A percentile compares a stretch with the other conserved stretches of the same genome.
phyloP scores from a whole-genome alignment of 2,329 filamentous ascomycete genomes.

The Beauveria bassiana region DNA sequence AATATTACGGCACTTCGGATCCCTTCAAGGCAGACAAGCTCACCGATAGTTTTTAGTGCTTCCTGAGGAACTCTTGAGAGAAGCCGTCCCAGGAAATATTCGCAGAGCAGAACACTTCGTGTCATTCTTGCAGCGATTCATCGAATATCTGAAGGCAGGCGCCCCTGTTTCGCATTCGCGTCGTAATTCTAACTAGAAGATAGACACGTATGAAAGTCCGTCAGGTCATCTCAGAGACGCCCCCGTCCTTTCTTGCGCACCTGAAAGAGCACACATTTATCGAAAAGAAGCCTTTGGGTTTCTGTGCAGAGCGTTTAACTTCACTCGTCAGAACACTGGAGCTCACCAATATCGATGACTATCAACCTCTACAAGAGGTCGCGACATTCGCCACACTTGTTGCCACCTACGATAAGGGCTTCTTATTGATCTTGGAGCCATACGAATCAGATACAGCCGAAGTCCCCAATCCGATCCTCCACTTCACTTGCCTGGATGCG shows the following conservation, averaged over 20 bases:
- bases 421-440: conserved; percentile 91
- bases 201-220: conserved; percentile 95
- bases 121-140: conserved; percentile 88
- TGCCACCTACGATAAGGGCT: conserved; percentile 94
- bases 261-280: conserved; percentile 95
- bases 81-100: conserved; percentile 95
- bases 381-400: conserved; percentile 95
- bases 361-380: conserved; percentile 92
- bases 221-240: conserved; percentile 95
- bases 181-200: neutral
- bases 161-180: too few relatives aligned
- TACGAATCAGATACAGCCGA: conserved; percentile 94
- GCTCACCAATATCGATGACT: conserved; percentile 96
- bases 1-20: conserved; percentile 12
- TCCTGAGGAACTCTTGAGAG: conserved; percentile 87
- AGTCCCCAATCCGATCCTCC: conserved; percentile 91
- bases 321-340: conserved; percentile 92
- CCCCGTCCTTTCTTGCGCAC: conserved; percentile 85
- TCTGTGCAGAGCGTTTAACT: conserved; percentile 90
- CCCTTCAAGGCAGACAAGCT: conserved; percentile 8
- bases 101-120: conserved; percentile 93
- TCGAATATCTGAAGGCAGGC: conserved; percentile 80
- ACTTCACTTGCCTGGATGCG: conserved; percentile 93
- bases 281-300: conserved; percentile 87
- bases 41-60: conserved; percentile 46